Conservation (phyloP, 1,139 yeast genomes). For the Yamadazyma sp. region DNA sequence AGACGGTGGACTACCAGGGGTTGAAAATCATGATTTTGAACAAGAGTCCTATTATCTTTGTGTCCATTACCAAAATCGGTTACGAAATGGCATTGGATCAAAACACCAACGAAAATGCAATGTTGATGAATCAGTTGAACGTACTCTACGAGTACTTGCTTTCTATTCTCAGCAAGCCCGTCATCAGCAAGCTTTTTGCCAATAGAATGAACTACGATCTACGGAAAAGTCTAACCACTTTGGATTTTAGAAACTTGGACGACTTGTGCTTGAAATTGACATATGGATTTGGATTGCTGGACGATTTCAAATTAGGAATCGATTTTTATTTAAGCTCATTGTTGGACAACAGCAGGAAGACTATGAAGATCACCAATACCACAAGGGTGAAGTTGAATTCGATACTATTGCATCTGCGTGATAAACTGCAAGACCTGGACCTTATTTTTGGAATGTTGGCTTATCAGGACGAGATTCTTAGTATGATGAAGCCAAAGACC, state of each 20-base stretch:
- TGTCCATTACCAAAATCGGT: constrained; percentile 61
- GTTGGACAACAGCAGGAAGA: constrained; percentile 27
- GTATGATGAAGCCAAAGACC: constrained; percentile 34
- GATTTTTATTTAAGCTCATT: constrained; percentile 30
- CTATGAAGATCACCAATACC: constrained; percentile 34
- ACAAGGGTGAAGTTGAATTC: constrained; percentile 31
- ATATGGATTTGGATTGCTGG: constrained; percentile 32
- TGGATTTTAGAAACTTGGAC: constrained; percentile 65
- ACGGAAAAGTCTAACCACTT: constrained; percentile 69
- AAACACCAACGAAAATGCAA: constrained; percentile 17
- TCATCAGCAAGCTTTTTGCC: constrained; percentile 65
- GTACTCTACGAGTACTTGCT: constrained; percentile 77
- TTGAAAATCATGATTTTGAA: constrained; percentile 61
- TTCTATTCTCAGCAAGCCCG: constrained; percentile 75
- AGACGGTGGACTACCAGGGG: constrained; percentile 20
- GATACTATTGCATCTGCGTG: constrained; percentile 18
- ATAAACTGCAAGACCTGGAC: constrained; percentile 19
- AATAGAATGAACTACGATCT: constrained; percentile 81
- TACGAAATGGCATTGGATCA: constrained; percentile 26
- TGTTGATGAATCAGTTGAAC: constrained; percentile 62
- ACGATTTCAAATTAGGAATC: constrained; percentile 17
- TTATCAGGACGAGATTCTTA: constrained; percentile 25
- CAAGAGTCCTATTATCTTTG: constrained; percentile 68
- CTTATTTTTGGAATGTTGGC: constrained; percentile 32
- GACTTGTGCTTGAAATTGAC: constrained; percentile 57